Evolutionary conservation across 1,284 basidiomycete genomes (phyloP), one percentile per base, ranked within the genome.

Genomic region (Cystobasidium slooffiae): DNA sequence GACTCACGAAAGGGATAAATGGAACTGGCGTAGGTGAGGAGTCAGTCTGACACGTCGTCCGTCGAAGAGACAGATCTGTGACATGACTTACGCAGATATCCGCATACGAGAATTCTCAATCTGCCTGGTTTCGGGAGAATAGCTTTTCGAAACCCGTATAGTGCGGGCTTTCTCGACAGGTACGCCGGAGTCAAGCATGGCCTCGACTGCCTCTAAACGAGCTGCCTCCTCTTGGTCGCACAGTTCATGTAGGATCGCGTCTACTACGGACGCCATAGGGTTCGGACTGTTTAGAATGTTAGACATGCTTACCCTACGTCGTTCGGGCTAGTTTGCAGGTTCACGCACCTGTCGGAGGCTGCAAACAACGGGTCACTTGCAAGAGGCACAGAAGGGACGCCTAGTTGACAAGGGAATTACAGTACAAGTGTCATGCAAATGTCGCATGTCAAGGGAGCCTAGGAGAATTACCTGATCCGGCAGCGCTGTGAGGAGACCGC

Each of bases 1-100:
- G 31, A 43, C 70, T 47, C 44, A 73, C 70, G 70, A 18, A 73
- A 52, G 14, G 70, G 70, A 47, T 31, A 73, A 53, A 73, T 46
- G 44, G 70, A 66, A 41, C 64, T 66, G 22, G 22, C 51, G n/a
- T 9, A 37, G 43, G 20, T 6, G 24, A 41, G 14, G 24, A 37
- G 18, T 52, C 62, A 65, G 49, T 39, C 20, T 20, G 39, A 59
- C 56, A 12, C 8, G 14, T 7, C 7, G 3, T n/a, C 56, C 10
- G 56, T 9, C 43, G 6, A 39, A 12, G 3, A 9, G 18, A 1
- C 1, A 9, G n/a, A 18, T 5, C 41, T 9, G 14, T 12, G 5
- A 41, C 37, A 59, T 46, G 37, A 52, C 66, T 68, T 41, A 68
- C 66, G 66, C 66, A 22, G 14, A 41, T 8, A 68, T 12, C 1